Evolutionary conservation across 352 stramenopile species (phyloP).

Genomic region (Phytophthora palmivora): DNA sequence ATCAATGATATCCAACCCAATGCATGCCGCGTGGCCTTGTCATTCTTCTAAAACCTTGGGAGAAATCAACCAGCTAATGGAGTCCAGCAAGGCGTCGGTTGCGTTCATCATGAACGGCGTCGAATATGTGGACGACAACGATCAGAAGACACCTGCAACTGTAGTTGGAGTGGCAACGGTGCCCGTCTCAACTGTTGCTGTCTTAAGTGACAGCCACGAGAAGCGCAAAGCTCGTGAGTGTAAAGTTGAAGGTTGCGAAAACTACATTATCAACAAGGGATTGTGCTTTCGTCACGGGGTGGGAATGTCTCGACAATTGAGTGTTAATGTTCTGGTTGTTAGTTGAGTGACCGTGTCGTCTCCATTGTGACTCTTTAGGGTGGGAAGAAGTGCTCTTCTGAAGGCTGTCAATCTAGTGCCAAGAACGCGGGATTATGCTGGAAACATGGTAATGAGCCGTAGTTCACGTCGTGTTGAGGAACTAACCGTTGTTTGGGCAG

Average conservation of each 20-base stretch:
- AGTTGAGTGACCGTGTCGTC: no score
- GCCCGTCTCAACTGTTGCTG: no score
- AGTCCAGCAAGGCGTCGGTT: constrained; percentile 16
- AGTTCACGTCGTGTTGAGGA: background rate
- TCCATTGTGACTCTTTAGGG: constrained; percentile 10
- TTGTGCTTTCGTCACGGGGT: constrained; percentile 58
- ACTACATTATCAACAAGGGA: constrained; percentile 59
- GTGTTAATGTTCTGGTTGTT: constrained; percentile 2
- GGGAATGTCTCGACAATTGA: constrained; percentile 23
- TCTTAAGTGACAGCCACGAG: constrained; percentile 30
- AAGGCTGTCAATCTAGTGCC: constrained; percentile 42
- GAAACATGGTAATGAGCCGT: constrained; percentile 33
- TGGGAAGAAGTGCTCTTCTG: no score
- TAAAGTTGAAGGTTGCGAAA: constrained; percentile 44
- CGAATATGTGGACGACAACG: constrained; percentile 5
- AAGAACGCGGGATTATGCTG: constrained; percentile 50
- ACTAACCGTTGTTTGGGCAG: no score
- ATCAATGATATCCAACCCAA: constrained; percentile 14
- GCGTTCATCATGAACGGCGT: constrained; percentile 34
- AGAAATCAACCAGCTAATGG: constrained; percentile 11
- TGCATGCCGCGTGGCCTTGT: background rate
- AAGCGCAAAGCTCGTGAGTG: constrained; percentile 45
- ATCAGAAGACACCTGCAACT: background rate
- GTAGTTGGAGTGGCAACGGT: no score
- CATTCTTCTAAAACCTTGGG: constrained; percentile 20